Percentiles rank a stretch among this genome's conserved stretches.
phyloP scores from a whole-genome alignment of 495 filamentous ascomycete genomes.

The Penicillium cinerascens region DNA sequence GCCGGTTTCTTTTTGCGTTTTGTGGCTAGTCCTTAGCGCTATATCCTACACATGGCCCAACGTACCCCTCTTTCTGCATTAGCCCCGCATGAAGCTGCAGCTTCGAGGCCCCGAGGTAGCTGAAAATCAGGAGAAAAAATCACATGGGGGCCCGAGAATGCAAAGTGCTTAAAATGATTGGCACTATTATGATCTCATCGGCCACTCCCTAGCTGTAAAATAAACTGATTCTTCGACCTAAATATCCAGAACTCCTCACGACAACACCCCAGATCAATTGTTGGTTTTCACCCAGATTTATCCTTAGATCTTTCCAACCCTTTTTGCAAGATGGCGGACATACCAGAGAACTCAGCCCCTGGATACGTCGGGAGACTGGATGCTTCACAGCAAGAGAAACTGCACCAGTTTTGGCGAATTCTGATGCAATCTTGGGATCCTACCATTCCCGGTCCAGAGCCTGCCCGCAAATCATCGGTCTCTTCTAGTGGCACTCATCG shows the following conservation, averaged over 20 bases:
- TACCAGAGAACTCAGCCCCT: background rate
- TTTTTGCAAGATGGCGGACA: background rate
- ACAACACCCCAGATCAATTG: background rate
- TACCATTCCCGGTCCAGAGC: background rate
- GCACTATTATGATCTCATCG: background rate
- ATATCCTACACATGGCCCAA: background rate
- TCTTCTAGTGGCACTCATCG: conserved; percentile 6
- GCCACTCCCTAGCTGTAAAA: background rate
- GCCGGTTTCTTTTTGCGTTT: background rate
- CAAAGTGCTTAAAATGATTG: background rate
- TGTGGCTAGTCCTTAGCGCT: background rate
- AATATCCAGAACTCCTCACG: background rate
- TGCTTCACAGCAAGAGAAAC: conserved; percentile 10
- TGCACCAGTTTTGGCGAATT: conserved; percentile 15
- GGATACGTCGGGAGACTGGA: conserved; percentile 17
- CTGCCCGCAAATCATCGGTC: background rate
- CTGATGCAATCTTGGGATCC: conserved; percentile 21
- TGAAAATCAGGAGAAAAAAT: background rate
- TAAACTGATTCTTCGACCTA: background rate
- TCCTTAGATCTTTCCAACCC: background rate
- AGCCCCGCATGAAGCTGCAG: conserved; percentile 1
- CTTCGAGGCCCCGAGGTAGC: conserved; percentile 2
- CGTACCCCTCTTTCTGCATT: conserved; percentile 1
- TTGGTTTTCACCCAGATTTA: background rate
- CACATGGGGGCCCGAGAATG: conserved; percentile 1